Conservation (phyloP, 345 rosid species). For the Eucalyptus cloeziana region DNA sequence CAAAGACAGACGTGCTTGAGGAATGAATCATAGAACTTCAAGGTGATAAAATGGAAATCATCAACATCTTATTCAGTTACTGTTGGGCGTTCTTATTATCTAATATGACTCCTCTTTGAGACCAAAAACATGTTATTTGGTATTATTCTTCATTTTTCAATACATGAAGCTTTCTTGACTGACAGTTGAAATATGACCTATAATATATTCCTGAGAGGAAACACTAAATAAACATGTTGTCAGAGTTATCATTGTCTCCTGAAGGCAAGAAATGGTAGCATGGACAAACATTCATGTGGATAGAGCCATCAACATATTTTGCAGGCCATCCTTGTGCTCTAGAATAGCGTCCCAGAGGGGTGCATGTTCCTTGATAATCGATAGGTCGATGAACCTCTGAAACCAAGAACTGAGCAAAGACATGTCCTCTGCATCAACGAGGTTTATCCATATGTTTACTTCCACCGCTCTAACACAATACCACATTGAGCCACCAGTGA, state of each 20-base stretch:
- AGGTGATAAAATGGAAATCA: not conserved
- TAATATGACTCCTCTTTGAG: not conserved
- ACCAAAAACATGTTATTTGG: not conserved
- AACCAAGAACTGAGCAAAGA: not conserved
- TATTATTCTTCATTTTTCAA: not conserved
- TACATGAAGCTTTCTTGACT: not conserved
- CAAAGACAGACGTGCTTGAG: not conserved
- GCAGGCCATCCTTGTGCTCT: not conserved
- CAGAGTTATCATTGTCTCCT: too few relatives aligned
- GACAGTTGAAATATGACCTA: not conserved
- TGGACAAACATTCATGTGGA: not conserved
- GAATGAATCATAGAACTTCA: not conserved
- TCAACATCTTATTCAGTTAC: not conserved
- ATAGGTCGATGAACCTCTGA: not conserved
- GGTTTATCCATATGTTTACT: not conserved
- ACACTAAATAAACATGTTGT: not conserved
- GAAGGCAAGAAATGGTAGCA: not conserved
- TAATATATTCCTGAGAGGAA: not conserved
- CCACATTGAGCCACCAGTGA: slow-evolving; percentile 12
- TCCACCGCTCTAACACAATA: slow-evolving; percentile 1
- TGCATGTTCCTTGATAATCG: slow-evolving; percentile 1
- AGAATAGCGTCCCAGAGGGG: slow-evolving; percentile 1
- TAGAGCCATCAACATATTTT: not conserved
- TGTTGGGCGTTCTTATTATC: not conserved
- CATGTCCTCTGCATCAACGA: not conserved